Conservation (phyloP, 495 filamentous ascomycete genomes). For the Aspergillus bridgeri region DNA sequence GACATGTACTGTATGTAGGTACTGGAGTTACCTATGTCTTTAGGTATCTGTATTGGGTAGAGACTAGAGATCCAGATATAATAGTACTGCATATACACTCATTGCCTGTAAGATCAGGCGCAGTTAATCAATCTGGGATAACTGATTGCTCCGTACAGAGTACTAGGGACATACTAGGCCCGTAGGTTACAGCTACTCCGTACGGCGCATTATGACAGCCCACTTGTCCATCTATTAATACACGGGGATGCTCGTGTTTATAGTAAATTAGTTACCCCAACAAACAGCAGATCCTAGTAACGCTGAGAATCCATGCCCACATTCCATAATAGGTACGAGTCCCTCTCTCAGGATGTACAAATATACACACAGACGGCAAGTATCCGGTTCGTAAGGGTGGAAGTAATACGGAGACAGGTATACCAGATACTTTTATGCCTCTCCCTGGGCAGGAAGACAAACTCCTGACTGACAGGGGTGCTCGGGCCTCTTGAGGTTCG, state of each 20-base stretch:
- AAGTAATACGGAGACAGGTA: background rate
- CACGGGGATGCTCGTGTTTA: background rate
- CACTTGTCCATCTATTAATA: background rate
- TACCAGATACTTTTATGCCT: background rate
- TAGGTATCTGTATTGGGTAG: no score
- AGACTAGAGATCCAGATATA: no score
- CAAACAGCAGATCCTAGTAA: background rate
- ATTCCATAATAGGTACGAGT: background rate
- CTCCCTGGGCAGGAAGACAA: slow-evolving; percentile 2
- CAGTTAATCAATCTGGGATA: background rate
- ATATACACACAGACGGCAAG: no score
- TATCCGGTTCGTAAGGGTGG: background rate
- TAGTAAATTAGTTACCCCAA: background rate
- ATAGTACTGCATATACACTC: no score
- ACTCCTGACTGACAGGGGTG: slow-evolving; percentile 16
- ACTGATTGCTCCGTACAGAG: background rate
- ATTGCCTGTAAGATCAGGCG: background rate
- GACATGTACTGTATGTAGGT: background rate
- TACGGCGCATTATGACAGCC: no score
- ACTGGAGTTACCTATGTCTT: no score
- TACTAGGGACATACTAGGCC: no score
- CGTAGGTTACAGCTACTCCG: no score
- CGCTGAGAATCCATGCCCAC: background rate
- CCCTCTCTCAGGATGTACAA: no score
- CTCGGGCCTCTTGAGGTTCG: slow-evolving; percentile 29